phyloP scores from a whole-genome alignment of 192 early-diverging fungal species.

The Linnemannia exigua region DNA sequence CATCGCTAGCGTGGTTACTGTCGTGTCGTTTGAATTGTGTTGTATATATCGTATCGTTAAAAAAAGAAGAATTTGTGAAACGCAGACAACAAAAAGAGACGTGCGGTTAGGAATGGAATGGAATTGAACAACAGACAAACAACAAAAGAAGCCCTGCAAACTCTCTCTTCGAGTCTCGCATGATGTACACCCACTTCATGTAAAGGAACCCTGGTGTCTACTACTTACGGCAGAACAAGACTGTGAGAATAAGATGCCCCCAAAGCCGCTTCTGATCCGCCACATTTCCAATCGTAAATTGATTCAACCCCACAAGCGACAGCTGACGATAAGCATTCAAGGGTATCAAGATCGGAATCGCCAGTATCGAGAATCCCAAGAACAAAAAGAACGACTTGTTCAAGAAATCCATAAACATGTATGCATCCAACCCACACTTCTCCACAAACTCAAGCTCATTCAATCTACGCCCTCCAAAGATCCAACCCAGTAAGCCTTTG shows the following conservation, averaged over 20 bases:
- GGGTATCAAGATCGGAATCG: slow-evolving; percentile 73
- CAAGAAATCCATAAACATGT: slow-evolving; percentile 79
- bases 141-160: no score
- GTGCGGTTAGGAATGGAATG: not conserved
- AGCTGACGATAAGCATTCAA: slow-evolving; percentile 72
- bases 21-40: not conserved
- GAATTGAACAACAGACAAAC: no score
- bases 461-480: slow-evolving; percentile 61
- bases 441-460: slow-evolving; percentile 63
- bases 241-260: slow-evolving; percentile 74
- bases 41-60: no score
- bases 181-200: not conserved
- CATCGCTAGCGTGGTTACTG: slow-evolving; percentile 57
- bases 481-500: slow-evolving; percentile 67
- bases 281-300: slow-evolving; percentile 80
- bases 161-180: not conserved
- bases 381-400: slow-evolving; percentile 77
- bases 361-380: slow-evolving; percentile 63
- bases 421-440: slow-evolving; percentile 77
- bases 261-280: slow-evolving; percentile 66
- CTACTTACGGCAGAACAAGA: slow-evolving; percentile 62
- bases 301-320: slow-evolving; percentile 66
- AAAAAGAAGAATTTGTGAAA: not conserved
- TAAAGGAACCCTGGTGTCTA: not conserved
- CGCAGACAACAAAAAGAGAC: not conserved